Conservation (phyloP, 176 grass and related monocot genomes). For the Raddia guianensis region DNA sequence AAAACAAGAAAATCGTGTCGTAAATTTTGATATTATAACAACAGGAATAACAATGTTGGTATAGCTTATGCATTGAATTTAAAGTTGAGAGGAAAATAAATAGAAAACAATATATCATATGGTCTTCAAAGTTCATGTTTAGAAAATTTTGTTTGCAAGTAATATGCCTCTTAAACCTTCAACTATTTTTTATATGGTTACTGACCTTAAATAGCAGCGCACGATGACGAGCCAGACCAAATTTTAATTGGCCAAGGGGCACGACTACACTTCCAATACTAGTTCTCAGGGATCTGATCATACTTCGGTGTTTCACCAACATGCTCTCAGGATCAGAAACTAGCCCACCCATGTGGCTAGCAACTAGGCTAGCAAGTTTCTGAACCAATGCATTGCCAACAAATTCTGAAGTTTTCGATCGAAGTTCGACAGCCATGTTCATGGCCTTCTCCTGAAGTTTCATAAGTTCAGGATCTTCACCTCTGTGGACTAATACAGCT, state of each 20-base stretch:
- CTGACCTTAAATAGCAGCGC: conserved; percentile 96
- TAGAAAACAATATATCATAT: conserved; percentile 32
- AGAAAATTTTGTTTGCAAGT: not conserved
- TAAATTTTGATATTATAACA: conserved; percentile 16
- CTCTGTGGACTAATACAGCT: conserved; percentile 84
- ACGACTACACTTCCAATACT: conserved; percentile 67
- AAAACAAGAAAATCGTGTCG: not conserved
- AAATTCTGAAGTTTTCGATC: conserved; percentile 57
- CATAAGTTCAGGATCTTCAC: conserved; percentile 78
- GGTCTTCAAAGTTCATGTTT: conserved; percentile 11
- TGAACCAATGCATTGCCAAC: conserved; percentile 70
- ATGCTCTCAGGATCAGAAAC: conserved; percentile 74
- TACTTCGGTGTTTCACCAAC: conserved; percentile 56
- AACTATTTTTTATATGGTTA: conserved; percentile 26
- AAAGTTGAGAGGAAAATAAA: conserved; percentile 10
- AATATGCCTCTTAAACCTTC: conserved; percentile 9
- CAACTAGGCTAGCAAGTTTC: conserved; percentile 75
- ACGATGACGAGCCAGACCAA: conserved; percentile 91
- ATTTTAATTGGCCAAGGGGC: conserved; percentile 78
- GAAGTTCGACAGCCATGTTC: conserved; percentile 53
- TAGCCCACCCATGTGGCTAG: conserved; percentile 86
- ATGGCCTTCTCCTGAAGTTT: conserved; percentile 73
- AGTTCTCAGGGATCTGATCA: conserved; percentile 59
- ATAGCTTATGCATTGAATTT: conserved; percentile 15
- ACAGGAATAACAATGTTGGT: not conserved